Evolutionary conservation across 257 asterid species (phyloP).

Genomic region (Solanum peruvianum): DNA sequence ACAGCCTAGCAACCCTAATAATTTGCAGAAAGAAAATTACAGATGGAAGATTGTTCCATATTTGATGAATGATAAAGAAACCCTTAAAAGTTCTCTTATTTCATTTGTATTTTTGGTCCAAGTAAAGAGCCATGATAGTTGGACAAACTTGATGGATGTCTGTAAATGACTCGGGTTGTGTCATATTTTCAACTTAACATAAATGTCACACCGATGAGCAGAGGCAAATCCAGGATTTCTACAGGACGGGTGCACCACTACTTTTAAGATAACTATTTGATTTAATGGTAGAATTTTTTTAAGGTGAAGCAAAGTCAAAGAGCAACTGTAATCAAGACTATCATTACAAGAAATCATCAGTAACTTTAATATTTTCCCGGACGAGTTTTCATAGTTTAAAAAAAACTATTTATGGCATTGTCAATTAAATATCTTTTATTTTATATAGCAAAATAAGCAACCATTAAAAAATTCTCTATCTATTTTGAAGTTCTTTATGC

Average conservation of each 20-base stretch:
- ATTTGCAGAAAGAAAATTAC: not conserved
- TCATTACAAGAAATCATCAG: not conserved
- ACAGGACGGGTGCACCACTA: not conserved
- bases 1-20: not conserved
- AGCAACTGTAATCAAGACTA: not conserved
- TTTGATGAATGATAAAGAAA: not conserved
- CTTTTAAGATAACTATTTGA: not conserved
- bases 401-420: not conserved
- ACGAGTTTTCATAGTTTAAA: not conserved
- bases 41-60: not conserved
- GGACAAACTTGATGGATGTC: not conserved
- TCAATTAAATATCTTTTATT: not conserved
- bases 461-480: not conserved
- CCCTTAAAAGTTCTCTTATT: not conserved
- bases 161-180: not conserved
- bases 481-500: not conserved
- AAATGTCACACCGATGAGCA: not conserved
- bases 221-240: not conserved
- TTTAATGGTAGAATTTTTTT: not conserved
- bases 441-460: not conserved
- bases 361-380: not conserved
- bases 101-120: not conserved
- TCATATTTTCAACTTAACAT: not conserved
- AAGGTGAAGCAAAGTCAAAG: not conserved
- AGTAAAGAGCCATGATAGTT: not conserved